These are phyloP conservation scores for Chlamydomonas incerta DNA, from an alignment of 139 green algal species.

Conservation along the genomic window DNA sequence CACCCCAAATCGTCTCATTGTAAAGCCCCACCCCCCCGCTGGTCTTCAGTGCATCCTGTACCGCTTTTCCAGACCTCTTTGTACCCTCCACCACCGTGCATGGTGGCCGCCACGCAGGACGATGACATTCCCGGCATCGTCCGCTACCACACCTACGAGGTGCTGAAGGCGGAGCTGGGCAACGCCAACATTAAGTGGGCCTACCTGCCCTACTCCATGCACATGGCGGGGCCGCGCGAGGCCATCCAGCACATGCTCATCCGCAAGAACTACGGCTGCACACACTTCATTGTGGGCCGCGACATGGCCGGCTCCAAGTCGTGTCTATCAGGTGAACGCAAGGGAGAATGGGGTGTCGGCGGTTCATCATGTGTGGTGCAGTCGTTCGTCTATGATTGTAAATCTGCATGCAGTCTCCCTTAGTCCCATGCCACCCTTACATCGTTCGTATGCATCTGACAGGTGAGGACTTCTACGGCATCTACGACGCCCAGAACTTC, in stretches of 20 bases:
- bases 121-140: constrained; percentile 97
- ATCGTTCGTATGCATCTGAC: too few species aligned
- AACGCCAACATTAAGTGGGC: constrained; percentile 89
- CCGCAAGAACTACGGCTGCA: constrained; percentile 96
- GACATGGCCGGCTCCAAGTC: constrained; percentile 96
- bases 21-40: too few species aligned
- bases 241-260: constrained; percentile 98
- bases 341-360: too few species aligned
- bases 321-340: constrained; percentile 68
- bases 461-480: constrained; percentile 93
- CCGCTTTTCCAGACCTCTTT: too few species aligned
- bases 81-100: too few species aligned
- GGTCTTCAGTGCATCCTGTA: too few species aligned
- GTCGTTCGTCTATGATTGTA: too few species aligned
- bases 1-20: too few species aligned
- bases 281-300: constrained; percentile 96
- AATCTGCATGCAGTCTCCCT: too few species aligned
- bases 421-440: too few species aligned
- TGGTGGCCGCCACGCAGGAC: constrained; percentile 86
- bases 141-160: constrained; percentile 95
- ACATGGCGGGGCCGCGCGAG: constrained; percentile 94
- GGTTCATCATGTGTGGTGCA: too few species aligned
- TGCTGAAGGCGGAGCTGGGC: constrained; percentile 89
- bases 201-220: constrained; percentile 96
- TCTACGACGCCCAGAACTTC: constrained; percentile 84